phyloP scores from a whole-genome alignment of 2,329 filamentous ascomycete species.

The Cadophora malorum region DNA sequence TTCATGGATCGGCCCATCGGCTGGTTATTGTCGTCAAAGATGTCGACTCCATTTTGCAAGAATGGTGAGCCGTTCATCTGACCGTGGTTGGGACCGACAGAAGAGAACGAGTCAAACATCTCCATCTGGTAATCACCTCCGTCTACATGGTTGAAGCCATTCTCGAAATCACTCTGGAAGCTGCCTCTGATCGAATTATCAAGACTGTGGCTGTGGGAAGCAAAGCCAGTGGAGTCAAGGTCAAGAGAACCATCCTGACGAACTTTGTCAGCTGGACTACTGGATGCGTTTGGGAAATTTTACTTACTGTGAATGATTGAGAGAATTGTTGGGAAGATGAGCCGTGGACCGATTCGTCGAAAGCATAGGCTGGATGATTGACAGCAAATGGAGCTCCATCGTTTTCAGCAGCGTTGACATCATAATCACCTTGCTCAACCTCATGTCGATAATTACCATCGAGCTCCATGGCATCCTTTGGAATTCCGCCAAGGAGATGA shows the following conservation, averaged over 20 bases:
- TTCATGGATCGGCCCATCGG: neutral
- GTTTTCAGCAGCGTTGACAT: neutral
- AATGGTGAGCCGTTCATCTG: neutral
- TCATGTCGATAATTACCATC: neutral
- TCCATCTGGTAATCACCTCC: neutral
- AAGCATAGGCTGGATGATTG: neutral
- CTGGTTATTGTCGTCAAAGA: neutral
- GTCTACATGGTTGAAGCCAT: neutral
- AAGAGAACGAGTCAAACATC: neutral
- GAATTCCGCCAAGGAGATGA: neutral
- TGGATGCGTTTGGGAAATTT: neutral
- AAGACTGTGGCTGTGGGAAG: neutral
- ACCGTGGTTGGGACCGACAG: neutral
- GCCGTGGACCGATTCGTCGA: neutral
- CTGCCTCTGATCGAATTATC: neutral
- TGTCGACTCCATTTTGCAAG: neutral
- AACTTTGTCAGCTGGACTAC: neutral
- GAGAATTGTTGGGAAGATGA: constrained; percentile 2
- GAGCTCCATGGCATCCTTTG: neutral
- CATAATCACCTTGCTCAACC: neutral
- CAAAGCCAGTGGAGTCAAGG: neutral
- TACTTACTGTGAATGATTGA: constrained; percentile 8
- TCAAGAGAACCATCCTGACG: neutral
- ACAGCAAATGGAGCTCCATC: neutral
- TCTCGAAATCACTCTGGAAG: neutral